phyloP scores from a whole-genome alignment of 2,329 filamentous ascomycete species.

The Cytospora mali region DNA sequence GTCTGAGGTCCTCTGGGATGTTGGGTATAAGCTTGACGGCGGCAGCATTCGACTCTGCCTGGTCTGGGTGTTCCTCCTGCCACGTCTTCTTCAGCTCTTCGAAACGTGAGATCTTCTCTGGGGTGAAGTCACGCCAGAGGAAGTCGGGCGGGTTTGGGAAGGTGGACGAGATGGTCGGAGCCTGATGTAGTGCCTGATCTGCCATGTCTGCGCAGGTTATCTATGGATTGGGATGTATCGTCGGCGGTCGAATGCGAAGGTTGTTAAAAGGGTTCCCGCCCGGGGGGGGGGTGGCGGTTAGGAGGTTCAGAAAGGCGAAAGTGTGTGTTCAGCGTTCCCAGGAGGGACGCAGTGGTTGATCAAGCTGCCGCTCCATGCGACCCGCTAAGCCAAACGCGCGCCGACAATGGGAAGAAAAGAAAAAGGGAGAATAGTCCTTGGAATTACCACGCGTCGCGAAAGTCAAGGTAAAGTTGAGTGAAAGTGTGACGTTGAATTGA shows the following conservation, averaged over 20 bases:
- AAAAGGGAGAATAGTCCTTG: background rate
- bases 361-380: conserved; percentile 23
- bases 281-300: too few relatives aligned
- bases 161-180: conserved; percentile 50
- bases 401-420: background rate
- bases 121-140: conserved; percentile 79
- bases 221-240: background rate
- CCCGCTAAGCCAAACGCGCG: background rate
- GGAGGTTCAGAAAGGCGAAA: background rate
- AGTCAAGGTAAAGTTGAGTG: background rate
- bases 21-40: conserved; percentile 43
- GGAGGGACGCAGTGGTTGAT: conserved; percentile 17
- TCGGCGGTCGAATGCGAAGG: background rate
- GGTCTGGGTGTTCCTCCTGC: conserved; percentile 37
- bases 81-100: conserved; percentile 46
- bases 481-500: background rate
- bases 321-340: conserved; percentile 18
- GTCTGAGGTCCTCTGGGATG: conserved; percentile 71
- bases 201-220: conserved; percentile 52
- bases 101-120: conserved; percentile 67
- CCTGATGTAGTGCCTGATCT: conserved; percentile 51
- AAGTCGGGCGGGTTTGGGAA: conserved; percentile 89
- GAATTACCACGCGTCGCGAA: background rate
- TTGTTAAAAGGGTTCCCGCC: background rate
- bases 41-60: conserved; percentile 31